Conservation (phyloP, 768 basidiomycete genomes). For the Leccinum truebloodii region DNA sequence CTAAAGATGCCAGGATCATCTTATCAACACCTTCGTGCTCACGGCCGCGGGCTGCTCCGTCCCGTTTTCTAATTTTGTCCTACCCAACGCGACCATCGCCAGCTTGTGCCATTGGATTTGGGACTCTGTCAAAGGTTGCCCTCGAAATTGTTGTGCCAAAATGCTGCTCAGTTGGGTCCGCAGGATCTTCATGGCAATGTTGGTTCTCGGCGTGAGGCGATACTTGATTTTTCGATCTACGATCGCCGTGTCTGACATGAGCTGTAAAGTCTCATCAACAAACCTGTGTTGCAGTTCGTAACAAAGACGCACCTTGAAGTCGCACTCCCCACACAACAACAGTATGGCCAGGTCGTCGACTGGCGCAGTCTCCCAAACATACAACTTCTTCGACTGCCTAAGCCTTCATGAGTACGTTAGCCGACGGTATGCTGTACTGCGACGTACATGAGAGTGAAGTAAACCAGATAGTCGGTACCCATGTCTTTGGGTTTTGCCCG, state of each 20-base stretch:
- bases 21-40: constrained; percentile 21
- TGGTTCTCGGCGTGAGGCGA: constrained; percentile 65
- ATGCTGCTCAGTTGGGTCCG: constrained; percentile 60
- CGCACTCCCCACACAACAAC: constrained; percentile 86
- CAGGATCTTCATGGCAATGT: constrained; percentile 78
- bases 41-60: constrained; percentile 12
- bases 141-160: constrained; percentile 67
- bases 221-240: constrained; percentile 88
- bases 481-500: constrained; percentile 65
- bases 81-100: constrained; percentile 62
- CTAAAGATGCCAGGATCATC: constrained; percentile 9
- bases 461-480: constrained; percentile 70
- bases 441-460: constrained; percentile 85
- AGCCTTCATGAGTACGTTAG: constrained; percentile 9
- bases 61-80: constrained; percentile 41
- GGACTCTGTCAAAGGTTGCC: constrained; percentile 54
- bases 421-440: neutral
- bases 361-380: constrained; percentile 92
- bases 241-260: constrained; percentile 64
- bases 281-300: neutral
- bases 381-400: constrained; percentile 93
- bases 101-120: constrained; percentile 76
- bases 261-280: constrained; percentile 42
- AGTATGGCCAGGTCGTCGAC: constrained; percentile 81
- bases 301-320: constrained; percentile 67